Base-by-base conservation (phyloP, 208 protist genomes). In the Crithidia thermophila region DNA sequence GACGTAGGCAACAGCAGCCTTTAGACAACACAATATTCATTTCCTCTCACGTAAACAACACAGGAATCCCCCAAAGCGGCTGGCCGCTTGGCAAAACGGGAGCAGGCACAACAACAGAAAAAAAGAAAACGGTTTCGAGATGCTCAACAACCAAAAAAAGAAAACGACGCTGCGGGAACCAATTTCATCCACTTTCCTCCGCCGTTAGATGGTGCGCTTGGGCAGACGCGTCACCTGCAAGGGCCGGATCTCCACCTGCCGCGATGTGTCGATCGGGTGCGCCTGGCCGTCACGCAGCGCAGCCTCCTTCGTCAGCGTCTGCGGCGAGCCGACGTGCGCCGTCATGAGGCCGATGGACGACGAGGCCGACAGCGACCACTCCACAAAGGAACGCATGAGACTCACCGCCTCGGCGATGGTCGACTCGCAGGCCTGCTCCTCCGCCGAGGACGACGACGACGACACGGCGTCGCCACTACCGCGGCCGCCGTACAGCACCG, bases 231-330 rank as follows among this genome's bases (percentile, higher is more conserved):
- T 27, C 7, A 87, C 68, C 6, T 51, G 34, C 37, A 94, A 40
- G 0, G 76, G 71, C 36, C 69, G 77, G 49, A 96, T 96, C 21
- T 96, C 80, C 45, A 93, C 80, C 42, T 75, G 67, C 13, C 85
- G 79, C 23, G 83, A 86, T 0, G 84, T 89, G 18, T 59, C 36
- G 31, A 96, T 94, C 10, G 74, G 72, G 49, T 91, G 87, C 2
- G 87, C 74, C 23, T 56, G 57, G 31, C 87, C 85, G 51, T 88
- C 77, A 7, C 77, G 79, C 25, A 96, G 64, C 11, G 69, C 74
- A 3, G 85, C 87, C 80, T 96, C 90, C 75, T 96, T 96, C 27
- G 57, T 81, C 31, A 77, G 49, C 8, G 61, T 57, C 45, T 72
- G 61, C 18, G 75, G 60, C 2, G 75, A 55, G 25, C 87, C 87